phyloP scores from a whole-genome alignment of 805 yeast species.

The Nakazawaea molendinolei region DNA sequence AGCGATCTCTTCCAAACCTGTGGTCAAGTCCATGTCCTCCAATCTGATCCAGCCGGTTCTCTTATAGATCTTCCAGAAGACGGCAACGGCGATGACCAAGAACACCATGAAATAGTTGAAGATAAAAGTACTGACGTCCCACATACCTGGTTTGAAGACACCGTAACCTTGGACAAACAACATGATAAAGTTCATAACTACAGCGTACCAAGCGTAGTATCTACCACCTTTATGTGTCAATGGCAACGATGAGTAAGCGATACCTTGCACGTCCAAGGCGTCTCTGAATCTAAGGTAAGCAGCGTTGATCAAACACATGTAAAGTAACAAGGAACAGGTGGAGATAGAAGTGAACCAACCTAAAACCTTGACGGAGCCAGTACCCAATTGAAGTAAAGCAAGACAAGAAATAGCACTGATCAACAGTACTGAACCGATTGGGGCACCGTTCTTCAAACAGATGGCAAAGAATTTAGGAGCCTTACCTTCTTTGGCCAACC shows the following conservation, averaged over 20 bases:
- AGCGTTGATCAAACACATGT: slow-evolving; percentile 49
- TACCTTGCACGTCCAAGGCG: slow-evolving; percentile 48
- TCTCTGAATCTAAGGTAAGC: slow-evolving; percentile 58
- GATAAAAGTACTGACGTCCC: slow-evolving; percentile 31
- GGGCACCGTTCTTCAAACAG: slow-evolving; percentile 70
- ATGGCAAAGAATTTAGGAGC: slow-evolving; percentile 62
- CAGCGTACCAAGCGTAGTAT: slow-evolving; percentile 18
- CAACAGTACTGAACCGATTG: slow-evolving; percentile 50
- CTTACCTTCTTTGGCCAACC: slow-evolving; percentile 61
- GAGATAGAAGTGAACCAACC: slow-evolving; percentile 68
- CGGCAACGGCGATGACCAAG: slow-evolving; percentile 25
- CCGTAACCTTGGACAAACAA: slow-evolving; percentile 41
- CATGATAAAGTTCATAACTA: slow-evolving; percentile 23
- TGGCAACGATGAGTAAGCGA: slow-evolving; percentile 37
- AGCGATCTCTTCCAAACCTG: slow-evolving; percentile 41
- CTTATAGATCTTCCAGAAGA: slow-evolving; percentile 31
- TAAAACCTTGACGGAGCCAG: slow-evolving; percentile 56
- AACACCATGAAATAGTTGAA: slow-evolving; percentile 36
- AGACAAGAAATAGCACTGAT: slow-evolving; percentile 58
- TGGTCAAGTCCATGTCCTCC: slow-evolving; percentile 37
- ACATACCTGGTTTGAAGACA: slow-evolving; percentile 31
- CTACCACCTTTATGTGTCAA: slow-evolving; percentile 40
- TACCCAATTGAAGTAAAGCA: slow-evolving; percentile 58
- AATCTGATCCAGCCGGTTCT: slow-evolving; percentile 33
- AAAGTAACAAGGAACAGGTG: slow-evolving; percentile 62